phyloP scores from a whole-genome alignment of 768 basidiomycete genomes.

The Hericium alpestre region DNA sequence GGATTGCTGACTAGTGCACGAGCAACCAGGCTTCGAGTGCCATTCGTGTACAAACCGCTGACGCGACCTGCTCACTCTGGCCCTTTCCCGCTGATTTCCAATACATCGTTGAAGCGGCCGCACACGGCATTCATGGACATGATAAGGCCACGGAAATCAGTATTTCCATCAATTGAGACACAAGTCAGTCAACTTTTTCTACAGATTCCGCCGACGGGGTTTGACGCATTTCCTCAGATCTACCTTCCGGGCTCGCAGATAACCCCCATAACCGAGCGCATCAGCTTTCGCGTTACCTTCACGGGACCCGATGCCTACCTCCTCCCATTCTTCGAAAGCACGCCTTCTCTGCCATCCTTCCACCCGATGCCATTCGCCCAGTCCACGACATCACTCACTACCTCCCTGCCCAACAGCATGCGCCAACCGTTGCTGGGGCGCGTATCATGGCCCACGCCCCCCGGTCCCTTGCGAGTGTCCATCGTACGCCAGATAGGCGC shows the following conservation, averaged over 20 bases:
- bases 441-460: background rate
- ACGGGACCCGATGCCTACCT: conserved; percentile 8
- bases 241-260: conserved; percentile 11
- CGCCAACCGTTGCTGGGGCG: background rate
- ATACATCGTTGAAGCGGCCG: background rate
- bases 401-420: background rate
- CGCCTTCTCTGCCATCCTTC: conserved; percentile 1
- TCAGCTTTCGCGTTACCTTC: conserved; percentile 6
- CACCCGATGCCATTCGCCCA: background rate
- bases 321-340: background rate
- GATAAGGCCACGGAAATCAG: background rate
- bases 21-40: conserved; percentile 3
- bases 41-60: conserved; percentile 3
- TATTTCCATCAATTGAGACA: conserved; percentile 3
- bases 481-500: conserved; percentile 5
- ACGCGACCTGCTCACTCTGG: conserved; percentile 5
- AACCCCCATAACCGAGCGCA: background rate
- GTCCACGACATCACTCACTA: background rate
- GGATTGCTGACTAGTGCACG: background rate
- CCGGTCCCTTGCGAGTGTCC: conserved; percentile 2
- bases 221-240: background rate
- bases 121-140: conserved; percentile 5
- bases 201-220: background rate
- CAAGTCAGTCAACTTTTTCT: background rate
- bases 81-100: background rate